Conservation (phyloP, 2,329 filamentous ascomycete genomes). For the Exophiala spinifera region DNA sequence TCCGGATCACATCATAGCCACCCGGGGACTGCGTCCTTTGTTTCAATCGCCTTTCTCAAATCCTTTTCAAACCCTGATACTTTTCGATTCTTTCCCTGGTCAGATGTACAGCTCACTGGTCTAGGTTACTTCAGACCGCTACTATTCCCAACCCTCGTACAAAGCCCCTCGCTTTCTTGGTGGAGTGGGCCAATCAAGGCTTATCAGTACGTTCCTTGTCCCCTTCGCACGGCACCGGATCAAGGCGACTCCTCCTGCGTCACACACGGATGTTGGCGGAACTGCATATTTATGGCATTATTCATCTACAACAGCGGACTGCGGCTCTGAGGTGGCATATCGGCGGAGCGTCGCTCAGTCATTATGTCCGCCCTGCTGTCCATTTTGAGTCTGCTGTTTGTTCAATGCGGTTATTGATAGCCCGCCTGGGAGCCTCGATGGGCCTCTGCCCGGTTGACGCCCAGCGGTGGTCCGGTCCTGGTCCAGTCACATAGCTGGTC, state of each 20-base stretch:
- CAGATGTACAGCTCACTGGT: too few relatives aligned
- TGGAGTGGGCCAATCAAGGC: slow-evolving; percentile 1
- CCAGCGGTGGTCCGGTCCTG: slow-evolving; percentile 10
- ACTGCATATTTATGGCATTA: slow-evolving; percentile 3
- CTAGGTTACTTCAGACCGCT: too few relatives aligned
- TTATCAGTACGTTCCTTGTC: not conserved
- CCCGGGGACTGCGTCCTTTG: too few relatives aligned
- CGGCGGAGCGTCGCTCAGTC: slow-evolving; percentile 1
- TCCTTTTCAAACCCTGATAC: too few relatives aligned
- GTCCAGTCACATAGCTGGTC: slow-evolving; percentile 14
- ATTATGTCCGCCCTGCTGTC: not conserved
- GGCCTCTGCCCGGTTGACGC: slow-evolving; percentile 8
- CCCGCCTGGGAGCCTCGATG: slow-evolving; percentile 9
- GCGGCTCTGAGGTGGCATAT: slow-evolving; percentile 3
- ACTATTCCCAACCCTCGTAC: not conserved
- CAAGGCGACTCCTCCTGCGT: not conserved
- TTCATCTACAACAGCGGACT: slow-evolving; percentile 1
- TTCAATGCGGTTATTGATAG: slow-evolving; percentile 15
- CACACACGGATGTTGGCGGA: slow-evolving; percentile 20
- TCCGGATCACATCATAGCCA: not conserved
- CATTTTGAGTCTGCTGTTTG: slow-evolving; percentile 3
- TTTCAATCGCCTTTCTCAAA: too few relatives aligned
- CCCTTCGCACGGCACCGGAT: not conserved
- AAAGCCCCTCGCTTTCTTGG: not conserved
- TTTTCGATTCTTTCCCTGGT: too few relatives aligned